A percentile compares a stretch with the other conserved stretches of the same genome.
Evolutionary conservation across 805 yeast species (phyloP).

Genomic region (Lipomyces sp.): DNA sequence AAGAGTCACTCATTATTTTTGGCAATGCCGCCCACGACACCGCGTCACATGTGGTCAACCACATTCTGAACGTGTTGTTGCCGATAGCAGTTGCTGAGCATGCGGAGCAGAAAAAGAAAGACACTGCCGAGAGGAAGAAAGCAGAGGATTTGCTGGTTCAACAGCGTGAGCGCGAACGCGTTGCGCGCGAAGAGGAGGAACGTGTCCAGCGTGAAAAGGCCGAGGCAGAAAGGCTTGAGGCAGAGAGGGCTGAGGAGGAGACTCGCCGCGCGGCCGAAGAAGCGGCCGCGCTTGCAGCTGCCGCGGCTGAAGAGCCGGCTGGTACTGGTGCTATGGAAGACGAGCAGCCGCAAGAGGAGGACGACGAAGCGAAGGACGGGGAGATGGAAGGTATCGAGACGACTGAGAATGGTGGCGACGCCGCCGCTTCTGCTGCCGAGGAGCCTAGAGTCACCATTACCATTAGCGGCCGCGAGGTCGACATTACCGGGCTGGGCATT

Average conservation of each 20-base stretch:
- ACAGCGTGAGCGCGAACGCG: constrained; percentile 39
- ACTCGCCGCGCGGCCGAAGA: constrained; percentile 14
- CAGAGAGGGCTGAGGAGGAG: constrained; percentile 30
- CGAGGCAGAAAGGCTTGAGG: constrained; percentile 33
- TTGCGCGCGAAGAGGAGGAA: constrained; percentile 30
- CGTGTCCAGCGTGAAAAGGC: constrained; percentile 27
- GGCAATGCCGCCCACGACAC: constrained; percentile 42
- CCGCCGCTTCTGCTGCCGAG: not conserved
- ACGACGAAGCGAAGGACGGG: constrained; percentile 8
- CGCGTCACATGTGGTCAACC: constrained; percentile 31
- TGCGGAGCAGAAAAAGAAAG: constrained; percentile 13
- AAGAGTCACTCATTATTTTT: constrained; percentile 51
- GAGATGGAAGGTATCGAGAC: constrained; percentile 16
- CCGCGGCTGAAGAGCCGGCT: constrained; percentile 16
- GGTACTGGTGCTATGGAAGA: not conserved
- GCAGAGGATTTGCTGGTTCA: constrained; percentile 33
- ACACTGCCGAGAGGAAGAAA: constrained; percentile 23
- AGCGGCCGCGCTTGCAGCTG: constrained; percentile 30
- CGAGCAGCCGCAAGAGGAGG: not conserved
- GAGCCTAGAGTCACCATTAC: constrained; percentile 60
- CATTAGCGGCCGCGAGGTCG: constrained; percentile 75
- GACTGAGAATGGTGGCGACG: not conserved
- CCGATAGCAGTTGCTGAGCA: constrained; percentile 30
- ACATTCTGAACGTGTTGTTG: constrained; percentile 30
- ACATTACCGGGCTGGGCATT: constrained; percentile 83